Conservation (phyloP, 768 basidiomycete species). For the Plicaturopsis crispa region DNA sequence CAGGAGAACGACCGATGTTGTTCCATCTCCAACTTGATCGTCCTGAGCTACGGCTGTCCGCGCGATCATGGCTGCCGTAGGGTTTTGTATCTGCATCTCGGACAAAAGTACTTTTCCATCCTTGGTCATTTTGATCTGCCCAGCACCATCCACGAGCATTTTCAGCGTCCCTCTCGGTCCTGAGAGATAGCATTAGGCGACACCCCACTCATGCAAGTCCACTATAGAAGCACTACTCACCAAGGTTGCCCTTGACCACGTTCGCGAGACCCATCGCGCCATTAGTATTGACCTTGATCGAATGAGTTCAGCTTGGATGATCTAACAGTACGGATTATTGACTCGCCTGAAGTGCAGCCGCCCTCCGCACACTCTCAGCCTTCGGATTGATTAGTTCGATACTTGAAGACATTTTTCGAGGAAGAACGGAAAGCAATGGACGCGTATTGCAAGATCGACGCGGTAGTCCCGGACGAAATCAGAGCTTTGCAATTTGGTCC, state of each 20-base stretch:
- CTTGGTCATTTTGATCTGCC: slow-evolving; percentile 99
- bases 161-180: slow-evolving; percentile 97
- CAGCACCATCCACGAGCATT: slow-evolving; percentile 98
- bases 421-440: too few relatives aligned
- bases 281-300: slow-evolving; percentile 72
- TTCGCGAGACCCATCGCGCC: slow-evolving; percentile 96
- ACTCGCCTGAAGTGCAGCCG: slow-evolving; percentile 85
- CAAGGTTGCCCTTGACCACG: slow-evolving; percentile 96
- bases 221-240: slow-evolving; percentile 38
- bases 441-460: too few relatives aligned
- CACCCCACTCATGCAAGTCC: too few relatives aligned
- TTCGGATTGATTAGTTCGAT: slow-evolving; percentile 97
- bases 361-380: slow-evolving; percentile 86
- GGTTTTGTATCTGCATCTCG: slow-evolving; percentile 99
- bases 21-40: slow-evolving; percentile 98
- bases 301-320: slow-evolving; percentile 15
- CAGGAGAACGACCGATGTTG: slow-evolving; percentile 92
- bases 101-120: slow-evolving; percentile 97
- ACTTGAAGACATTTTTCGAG: slow-evolving; percentile 60
- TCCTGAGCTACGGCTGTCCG: slow-evolving; percentile 98
- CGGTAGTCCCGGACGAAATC: too few relatives aligned
- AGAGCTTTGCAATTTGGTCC: too few relatives aligned
- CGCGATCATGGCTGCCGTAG: slow-evolving; percentile 98
- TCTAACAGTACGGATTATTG: slow-evolving; percentile 10
- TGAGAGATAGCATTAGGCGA: neutral